A percentile compares a stretch with the other conserved stretches of the same genome.
These are phyloP conservation scores for Lipomyces oligophaga DNA, from an alignment of 805 yeast species.

Conservation along the genomic window DNA sequence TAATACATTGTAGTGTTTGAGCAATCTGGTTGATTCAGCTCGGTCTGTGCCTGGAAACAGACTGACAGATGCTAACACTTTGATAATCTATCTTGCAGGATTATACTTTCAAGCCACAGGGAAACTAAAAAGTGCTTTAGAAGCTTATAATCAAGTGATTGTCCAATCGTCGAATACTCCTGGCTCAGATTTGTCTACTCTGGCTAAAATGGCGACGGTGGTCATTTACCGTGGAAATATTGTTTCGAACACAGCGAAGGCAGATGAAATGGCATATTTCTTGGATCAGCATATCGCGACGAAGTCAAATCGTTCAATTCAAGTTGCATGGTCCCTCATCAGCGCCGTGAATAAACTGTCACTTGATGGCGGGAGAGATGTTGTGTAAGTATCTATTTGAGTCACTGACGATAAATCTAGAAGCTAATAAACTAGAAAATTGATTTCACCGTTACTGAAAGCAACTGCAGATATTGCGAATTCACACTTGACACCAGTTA, in stretches of 20 bases:
- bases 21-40: constrained; percentile 3
- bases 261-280: constrained; percentile 1
- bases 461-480: constrained; percentile 14
- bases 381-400: too few species aligned
- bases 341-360: neutral
- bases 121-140: constrained; percentile 14
- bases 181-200: constrained; percentile 15
- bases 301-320: constrained; percentile 5
- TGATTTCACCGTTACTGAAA: constrained; percentile 8
- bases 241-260: constrained; percentile 1
- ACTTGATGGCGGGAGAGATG: too few species aligned
- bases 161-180: neutral
- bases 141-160: constrained; percentile 8
- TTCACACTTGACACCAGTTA: constrained; percentile 20
- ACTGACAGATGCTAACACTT: constrained; percentile 8
- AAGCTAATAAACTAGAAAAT: constrained; percentile 5
- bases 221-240: constrained; percentile 2
- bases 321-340: constrained; percentile 13
- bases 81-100: constrained; percentile 18
- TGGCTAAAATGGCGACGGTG: constrained; percentile 3
- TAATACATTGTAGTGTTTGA: neutral
- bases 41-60: constrained; percentile 1
- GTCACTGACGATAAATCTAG: neutral
- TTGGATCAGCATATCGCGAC: constrained; percentile 5
- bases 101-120: constrained; percentile 27